Conservation (phyloP, 2,329 filamentous ascomycete genomes). For the Claviceps lovelessii region DNA sequence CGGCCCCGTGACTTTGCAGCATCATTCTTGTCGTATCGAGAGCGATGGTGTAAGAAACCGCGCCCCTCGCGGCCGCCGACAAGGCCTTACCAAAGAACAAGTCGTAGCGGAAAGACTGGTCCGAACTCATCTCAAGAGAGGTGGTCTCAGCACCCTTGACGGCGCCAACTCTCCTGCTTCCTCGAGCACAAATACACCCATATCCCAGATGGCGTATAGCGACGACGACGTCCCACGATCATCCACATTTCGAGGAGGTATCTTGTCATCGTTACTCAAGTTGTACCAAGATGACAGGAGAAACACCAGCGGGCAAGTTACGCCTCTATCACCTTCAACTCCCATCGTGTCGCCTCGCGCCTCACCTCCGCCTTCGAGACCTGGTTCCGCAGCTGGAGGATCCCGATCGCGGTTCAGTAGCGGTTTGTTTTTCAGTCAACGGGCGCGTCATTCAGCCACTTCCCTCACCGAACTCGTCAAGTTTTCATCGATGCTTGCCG, state of each 20-base stretch:
- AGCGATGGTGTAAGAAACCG: slow-evolving; percentile 9
- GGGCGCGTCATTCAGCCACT: slow-evolving; percentile 27
- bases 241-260: slow-evolving; percentile 54
- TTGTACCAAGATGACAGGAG: slow-evolving; percentile 42
- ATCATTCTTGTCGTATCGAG: neutral
- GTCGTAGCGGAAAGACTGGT: slow-evolving; percentile 22
- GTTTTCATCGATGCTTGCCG: slow-evolving; percentile 38
- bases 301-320: slow-evolving; percentile 26
- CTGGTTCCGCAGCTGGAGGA: slow-evolving; percentile 22
- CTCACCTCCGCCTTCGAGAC: slow-evolving; percentile 27
- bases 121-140: slow-evolving; percentile 18
- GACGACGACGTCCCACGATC: slow-evolving; percentile 50
- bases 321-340: slow-evolving; percentile 24
- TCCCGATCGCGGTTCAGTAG: slow-evolving; percentile 21
- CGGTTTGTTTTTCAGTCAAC: slow-evolving; percentile 27
- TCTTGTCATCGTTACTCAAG: slow-evolving; percentile 58
- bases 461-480: slow-evolving; percentile 38
- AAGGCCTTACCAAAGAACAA: slow-evolving; percentile 10
- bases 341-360: slow-evolving; percentile 27
- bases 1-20: slow-evolving; percentile 5
- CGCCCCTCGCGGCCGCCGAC: slow-evolving; percentile 13
- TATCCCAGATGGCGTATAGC: slow-evolving; percentile 33
- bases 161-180: slow-evolving; percentile 13
- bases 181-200: slow-evolving; percentile 25
- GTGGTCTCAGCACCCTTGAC: slow-evolving; percentile 17